phyloP scores from a whole-genome alignment of 306 rosid genomes.

The Macrotyloma uniflorum region DNA sequence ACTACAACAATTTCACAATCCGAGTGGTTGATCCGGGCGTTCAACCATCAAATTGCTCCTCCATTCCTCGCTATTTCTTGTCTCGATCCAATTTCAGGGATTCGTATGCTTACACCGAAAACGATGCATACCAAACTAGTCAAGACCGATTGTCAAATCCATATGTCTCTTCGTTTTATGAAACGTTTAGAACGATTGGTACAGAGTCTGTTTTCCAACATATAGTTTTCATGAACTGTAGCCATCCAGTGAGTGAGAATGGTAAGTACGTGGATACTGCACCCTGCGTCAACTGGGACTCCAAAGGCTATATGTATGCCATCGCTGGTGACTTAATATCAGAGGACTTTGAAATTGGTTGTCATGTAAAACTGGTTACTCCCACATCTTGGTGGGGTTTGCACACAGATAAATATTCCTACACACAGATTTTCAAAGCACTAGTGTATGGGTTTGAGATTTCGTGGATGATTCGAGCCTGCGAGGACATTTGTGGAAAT shows the following conservation, averaged over 20 bases:
- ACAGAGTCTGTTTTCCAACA: neutral
- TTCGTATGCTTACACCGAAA: neutral
- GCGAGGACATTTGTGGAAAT: neutral
- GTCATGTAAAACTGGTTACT: neutral
- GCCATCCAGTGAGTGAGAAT: neutral
- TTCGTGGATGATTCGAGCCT: neutral
- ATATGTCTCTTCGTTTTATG: neutral
- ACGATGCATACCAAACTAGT: neutral
- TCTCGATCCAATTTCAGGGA: neutral
- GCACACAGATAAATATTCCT: neutral
- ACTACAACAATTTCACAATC: neutral
- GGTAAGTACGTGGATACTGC: neutral
- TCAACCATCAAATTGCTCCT: neutral
- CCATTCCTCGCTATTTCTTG: neutral
- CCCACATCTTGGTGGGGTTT: neutral
- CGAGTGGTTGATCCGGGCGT: neutral
- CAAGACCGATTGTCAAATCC: neutral
- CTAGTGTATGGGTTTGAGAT: neutral
- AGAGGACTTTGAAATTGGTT: neutral
- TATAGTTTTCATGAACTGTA: neutral
- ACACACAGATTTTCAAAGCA: neutral
- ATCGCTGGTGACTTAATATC: neutral
- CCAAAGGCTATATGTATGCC: neutral
- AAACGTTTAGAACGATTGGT: accelerated
- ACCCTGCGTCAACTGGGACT: neutral